Conservation (phyloP, 148 eudicot species). For the Vaccinium myrtillus region DNA sequence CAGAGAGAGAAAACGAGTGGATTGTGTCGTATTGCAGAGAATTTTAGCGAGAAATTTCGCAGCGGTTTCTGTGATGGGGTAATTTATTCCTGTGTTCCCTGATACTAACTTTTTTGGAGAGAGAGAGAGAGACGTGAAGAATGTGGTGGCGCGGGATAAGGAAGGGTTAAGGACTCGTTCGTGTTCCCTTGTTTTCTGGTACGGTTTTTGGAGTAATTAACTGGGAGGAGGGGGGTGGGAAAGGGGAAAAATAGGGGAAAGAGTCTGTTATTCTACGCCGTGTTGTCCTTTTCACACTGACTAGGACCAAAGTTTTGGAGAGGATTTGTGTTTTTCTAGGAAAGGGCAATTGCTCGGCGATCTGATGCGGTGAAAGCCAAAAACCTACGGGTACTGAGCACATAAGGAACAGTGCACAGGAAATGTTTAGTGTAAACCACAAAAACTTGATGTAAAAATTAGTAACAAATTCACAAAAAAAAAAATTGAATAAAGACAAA, state of each 20-base stretch:
- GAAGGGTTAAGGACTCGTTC: conserved; percentile 1
- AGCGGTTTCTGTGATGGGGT: conserved; percentile 21
- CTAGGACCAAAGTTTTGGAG: neutral
- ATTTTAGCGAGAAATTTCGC: conserved; percentile 23
- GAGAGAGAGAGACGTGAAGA: conserved; percentile 5
- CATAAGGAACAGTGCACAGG: too few relatives aligned
- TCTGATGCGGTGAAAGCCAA: too few relatives aligned
- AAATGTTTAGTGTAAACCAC: too few relatives aligned
- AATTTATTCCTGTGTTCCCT: neutral
- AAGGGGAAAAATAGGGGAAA: neutral
- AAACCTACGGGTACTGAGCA: too few relatives aligned
- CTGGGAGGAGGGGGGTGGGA: neutral
- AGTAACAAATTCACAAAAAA: too few relatives aligned
- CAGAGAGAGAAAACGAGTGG: neutral
- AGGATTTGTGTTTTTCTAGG: too few relatives aligned
- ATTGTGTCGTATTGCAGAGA: neutral
- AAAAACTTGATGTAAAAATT: too few relatives aligned
- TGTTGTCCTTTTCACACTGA: neutral
- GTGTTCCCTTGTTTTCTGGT: neutral
- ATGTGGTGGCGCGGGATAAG: neutral
- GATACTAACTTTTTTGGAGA: neutral
- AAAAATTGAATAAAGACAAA: too few relatives aligned
- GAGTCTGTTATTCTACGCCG: neutral
- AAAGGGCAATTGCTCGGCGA: too few relatives aligned
- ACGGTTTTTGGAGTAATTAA: neutral